Evolutionary conservation across 768 basidiomycete genomes (phyloP).

Genomic region (Phlegmacium glaucopus): DNA sequence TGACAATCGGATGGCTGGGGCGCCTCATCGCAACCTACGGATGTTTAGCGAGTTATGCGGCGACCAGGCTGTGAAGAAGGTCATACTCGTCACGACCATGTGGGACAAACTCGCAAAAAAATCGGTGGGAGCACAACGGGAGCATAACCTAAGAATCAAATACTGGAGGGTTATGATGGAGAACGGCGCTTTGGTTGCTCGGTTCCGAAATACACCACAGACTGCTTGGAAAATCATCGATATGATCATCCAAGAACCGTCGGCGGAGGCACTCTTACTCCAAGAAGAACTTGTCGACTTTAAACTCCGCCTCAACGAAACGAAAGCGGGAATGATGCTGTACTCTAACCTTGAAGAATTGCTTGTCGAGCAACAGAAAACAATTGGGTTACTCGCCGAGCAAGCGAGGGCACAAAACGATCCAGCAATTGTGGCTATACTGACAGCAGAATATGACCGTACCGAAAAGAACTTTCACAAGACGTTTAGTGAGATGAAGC

Average conservation of each 20-base stretch:
- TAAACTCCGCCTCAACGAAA: constrained; percentile 5
- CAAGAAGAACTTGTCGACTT: constrained; percentile 19
- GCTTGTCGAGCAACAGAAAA: constrained; percentile 7
- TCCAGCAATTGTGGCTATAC: not conserved
- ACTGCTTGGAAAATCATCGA: constrained; percentile 11
- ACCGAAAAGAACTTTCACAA: not conserved
- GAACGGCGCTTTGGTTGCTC: constrained; percentile 5
- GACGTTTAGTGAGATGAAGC: not conserved
- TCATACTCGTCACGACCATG: constrained; percentile 48
- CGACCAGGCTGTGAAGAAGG: constrained; percentile 37
- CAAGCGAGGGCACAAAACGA: not conserved
- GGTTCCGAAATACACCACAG: constrained; percentile 6
- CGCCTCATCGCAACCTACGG: constrained; percentile 38
- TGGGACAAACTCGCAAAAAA: constrained; percentile 33
- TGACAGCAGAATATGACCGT: not conserved
- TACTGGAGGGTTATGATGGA: constrained; percentile 16
- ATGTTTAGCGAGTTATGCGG: constrained; percentile 48
- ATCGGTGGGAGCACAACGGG: constrained; percentile 3
- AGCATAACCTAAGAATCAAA: constrained; percentile 10
- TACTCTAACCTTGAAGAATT: constrained; percentile 10
- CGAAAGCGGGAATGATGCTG: constrained; percentile 10
- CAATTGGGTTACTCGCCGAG: not conserved
- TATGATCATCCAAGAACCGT: constrained; percentile 1
- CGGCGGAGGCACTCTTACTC: constrained; percentile 5
- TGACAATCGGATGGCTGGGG: constrained; percentile 38